These are phyloP conservation scores for Onygena corvina DNA, from an alignment of 2,329 filamentous ascomycete genomes.

Conservation along the genomic window DNA sequence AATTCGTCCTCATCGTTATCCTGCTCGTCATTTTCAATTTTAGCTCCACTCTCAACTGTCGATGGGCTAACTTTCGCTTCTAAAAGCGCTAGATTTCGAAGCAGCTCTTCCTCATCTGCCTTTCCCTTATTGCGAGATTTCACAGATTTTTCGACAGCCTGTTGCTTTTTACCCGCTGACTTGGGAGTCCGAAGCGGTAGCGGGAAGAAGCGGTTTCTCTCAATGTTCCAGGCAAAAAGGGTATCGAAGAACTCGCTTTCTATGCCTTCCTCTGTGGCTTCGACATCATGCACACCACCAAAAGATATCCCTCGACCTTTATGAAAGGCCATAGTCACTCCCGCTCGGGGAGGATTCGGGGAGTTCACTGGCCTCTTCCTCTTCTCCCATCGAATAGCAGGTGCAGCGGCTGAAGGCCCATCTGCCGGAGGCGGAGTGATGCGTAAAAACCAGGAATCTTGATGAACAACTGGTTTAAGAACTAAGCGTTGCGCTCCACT, in stretches of 20 bases:
- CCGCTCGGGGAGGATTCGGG: slow-evolving; percentile 70
- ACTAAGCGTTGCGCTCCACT: slow-evolving; percentile 54
- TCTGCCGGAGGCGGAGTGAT: slow-evolving; percentile 62
- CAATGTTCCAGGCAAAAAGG: slow-evolving; percentile 85
- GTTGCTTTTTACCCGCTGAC: slow-evolving; percentile 48
- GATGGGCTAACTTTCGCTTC: slow-evolving; percentile 56
- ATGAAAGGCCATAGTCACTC: slow-evolving; percentile 87
- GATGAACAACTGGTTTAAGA: slow-evolving; percentile 77
- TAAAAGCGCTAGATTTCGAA: slow-evolving; percentile 74
- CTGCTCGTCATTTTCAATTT: slow-evolving; percentile 31
- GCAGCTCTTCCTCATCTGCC: slow-evolving; percentile 81
- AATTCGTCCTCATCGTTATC: slow-evolving; percentile 44
- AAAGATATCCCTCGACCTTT: slow-evolving; percentile 87
- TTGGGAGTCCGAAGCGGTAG: slow-evolving; percentile 64
- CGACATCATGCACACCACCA: slow-evolving; percentile 86
- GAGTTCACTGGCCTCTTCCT: slow-evolving; percentile 85
- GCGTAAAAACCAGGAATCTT: slow-evolving; percentile 87
- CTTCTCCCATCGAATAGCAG: slow-evolving; percentile 76
- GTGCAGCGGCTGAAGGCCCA: slow-evolving; percentile 51
- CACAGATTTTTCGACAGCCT: slow-evolving; percentile 25
- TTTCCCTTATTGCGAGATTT: slow-evolving; percentile 58
- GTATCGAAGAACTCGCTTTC: slow-evolving; percentile 96
- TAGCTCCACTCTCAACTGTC: slow-evolving; percentile 32
- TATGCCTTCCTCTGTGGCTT: slow-evolving; percentile 84
- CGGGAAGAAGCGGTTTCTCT: slow-evolving; percentile 89